Conservation (phyloP, 306 rosid genomes). For the Coriaria nepalensis region DNA sequence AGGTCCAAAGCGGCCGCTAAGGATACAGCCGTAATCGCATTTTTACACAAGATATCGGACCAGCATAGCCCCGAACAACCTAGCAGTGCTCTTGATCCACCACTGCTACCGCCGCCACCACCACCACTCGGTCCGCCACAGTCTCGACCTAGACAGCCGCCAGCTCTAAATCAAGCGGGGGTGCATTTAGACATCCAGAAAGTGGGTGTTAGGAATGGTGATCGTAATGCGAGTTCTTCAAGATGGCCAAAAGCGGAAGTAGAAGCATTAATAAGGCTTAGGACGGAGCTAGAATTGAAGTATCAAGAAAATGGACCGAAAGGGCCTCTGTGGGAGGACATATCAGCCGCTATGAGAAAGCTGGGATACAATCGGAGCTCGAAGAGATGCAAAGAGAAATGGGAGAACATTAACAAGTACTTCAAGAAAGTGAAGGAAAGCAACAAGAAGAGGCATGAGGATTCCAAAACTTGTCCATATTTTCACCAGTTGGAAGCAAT, state of each 20-base stretch:
- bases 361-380: slow-evolving; percentile 59
- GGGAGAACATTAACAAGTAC: slow-evolving; percentile 96
- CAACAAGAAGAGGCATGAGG: slow-evolving; percentile 46
- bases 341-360: slow-evolving; percentile 60
- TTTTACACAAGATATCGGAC: slow-evolving; percentile 44
- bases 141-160: not conserved
- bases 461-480: slow-evolving; percentile 80
- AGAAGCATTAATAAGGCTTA: slow-evolving; percentile 43
- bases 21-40: slow-evolving; percentile 54
- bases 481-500: slow-evolving; percentile 63
- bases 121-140: not conserved
- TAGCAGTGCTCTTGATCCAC: not conserved
- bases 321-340: slow-evolving; percentile 84
- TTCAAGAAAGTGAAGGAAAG: slow-evolving; percentile 82
- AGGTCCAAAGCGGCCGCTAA: slow-evolving; percentile 53
- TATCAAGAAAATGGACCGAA: slow-evolving; percentile 70
- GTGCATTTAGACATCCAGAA: slow-evolving; percentile 1
- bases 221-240: slow-evolving; percentile 14
- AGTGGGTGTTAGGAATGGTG: slow-evolving; percentile 9
- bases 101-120: not conserved
- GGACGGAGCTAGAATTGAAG: slow-evolving; percentile 46
- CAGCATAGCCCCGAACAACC: slow-evolving; percentile 6
- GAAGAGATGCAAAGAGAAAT: slow-evolving; percentile 91
- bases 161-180: slow-evolving; percentile 2
- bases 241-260: slow-evolving; percentile 81